Conservation (phyloP, 2,329 filamentous ascomycete species). For the Trichoderma sp. region DNA sequence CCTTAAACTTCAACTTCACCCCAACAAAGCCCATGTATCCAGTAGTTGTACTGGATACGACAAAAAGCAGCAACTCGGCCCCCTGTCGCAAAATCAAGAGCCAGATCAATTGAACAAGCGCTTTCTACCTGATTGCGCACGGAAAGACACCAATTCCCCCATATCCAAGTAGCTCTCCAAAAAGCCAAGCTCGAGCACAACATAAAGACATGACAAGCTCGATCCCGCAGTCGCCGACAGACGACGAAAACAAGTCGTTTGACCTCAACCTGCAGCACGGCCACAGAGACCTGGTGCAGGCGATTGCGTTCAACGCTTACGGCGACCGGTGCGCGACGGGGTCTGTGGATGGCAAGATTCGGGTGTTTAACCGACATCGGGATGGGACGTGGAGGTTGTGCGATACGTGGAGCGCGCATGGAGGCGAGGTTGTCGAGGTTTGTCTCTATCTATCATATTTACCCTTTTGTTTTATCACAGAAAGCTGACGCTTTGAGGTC, state of each 20-base stretch:
- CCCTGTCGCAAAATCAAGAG: background rate
- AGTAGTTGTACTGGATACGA: too few relatives aligned
- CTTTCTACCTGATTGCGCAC: background rate
- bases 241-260: slow-evolving; percentile 51
- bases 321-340: slow-evolving; percentile 89
- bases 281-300: slow-evolving; percentile 77
- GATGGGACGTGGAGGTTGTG: slow-evolving; percentile 74
- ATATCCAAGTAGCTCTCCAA: background rate
- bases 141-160: background rate
- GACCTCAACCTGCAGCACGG: slow-evolving; percentile 67
- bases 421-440: slow-evolving; percentile 86
- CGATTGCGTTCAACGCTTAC: slow-evolving; percentile 87
- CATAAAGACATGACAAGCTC: slow-evolving; percentile 30
- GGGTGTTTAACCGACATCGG: slow-evolving; percentile 82
- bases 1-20: background rate
- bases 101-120: background rate
- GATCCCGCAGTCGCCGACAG: slow-evolving; percentile 37
- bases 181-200: background rate
- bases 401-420: slow-evolving; percentile 88
- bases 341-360: slow-evolving; percentile 87
- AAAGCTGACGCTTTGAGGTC: background rate
- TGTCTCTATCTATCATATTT: background rate
- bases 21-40: background rate
- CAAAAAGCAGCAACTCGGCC: background rate
- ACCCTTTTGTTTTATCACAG: background rate